Conservation (phyloP, 495 filamentous ascomycete genomes). For the Aspergillus affinis region DNA sequence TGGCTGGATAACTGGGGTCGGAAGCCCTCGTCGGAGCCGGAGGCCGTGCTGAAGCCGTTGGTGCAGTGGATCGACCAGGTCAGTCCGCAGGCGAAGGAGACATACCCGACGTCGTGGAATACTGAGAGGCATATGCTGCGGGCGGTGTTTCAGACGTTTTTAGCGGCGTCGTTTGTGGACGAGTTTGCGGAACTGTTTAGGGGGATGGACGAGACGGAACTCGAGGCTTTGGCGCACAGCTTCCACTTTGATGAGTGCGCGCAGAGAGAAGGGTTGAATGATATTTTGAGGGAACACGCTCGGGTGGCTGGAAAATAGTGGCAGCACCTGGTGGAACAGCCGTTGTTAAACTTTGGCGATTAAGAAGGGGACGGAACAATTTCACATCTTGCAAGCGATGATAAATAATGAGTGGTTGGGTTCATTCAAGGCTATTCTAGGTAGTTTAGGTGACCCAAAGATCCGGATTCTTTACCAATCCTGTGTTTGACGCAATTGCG, state of each 20-base stretch:
- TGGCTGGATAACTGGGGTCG: constrained; percentile 58
- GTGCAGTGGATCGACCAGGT: constrained; percentile 44
- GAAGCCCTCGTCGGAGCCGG: constrained; percentile 34
- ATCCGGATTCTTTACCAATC: no score
- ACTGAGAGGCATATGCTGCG: constrained; percentile 56
- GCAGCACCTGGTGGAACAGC: no score
- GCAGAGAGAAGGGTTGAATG: constrained; percentile 55
- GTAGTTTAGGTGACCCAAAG: no score
- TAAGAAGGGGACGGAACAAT: no score
- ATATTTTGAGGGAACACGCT: constrained; percentile 47
- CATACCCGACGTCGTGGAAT: constrained; percentile 57
- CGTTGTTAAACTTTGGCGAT: no score
- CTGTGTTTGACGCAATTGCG: no score
- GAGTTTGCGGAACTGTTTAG: constrained; percentile 60
- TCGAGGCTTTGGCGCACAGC: constrained; percentile 56
- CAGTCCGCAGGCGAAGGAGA: constrained; percentile 38
- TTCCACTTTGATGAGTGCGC: constrained; percentile 60
- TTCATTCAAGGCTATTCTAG: no score
- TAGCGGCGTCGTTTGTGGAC: constrained; percentile 51
- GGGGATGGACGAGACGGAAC: constrained; percentile 51
- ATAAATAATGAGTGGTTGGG: no score
- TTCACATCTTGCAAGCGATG: no score
- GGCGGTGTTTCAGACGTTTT: constrained; percentile 50
- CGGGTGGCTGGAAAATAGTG: background rate
- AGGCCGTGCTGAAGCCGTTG: constrained; percentile 38